Conservation (phyloP, 2,329 filamentous ascomycete genomes). For the Drechmeria coniospora region DNA sequence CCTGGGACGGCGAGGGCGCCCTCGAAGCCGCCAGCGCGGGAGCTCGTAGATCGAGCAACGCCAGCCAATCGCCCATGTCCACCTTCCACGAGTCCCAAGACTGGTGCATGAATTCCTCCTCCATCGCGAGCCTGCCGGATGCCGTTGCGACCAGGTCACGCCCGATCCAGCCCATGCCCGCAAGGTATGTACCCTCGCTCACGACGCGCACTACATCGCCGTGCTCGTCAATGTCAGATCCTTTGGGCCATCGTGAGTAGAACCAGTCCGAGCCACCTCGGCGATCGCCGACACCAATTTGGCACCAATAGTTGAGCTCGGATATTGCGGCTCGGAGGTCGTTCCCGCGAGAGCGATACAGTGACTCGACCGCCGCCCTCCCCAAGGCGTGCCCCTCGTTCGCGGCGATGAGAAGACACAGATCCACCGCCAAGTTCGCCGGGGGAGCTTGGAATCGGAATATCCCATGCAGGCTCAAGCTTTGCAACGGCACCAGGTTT, state of each 20-base stretch:
- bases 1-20: constrained; percentile 3
- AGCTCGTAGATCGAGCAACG: constrained; percentile 20
- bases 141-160: constrained; percentile 37
- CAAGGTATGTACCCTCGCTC: constrained; percentile 63
- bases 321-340: constrained; percentile 72
- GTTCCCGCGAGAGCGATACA: constrained; percentile 53
- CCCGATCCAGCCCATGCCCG: constrained; percentile 63
- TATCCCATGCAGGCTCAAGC: constrained; percentile 69
- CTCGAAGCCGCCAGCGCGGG: constrained; percentile 16
- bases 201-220: constrained; percentile 60
- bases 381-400: constrained; percentile 74
- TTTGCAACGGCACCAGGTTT: constrained; percentile 57
- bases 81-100: constrained; percentile 53
- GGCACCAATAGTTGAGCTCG: constrained; percentile 92
- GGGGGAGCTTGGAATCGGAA: constrained; percentile 59
- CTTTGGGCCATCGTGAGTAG: constrained; percentile 59
- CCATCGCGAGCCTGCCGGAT: constrained; percentile 23
- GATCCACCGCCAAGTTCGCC: constrained; percentile 55
- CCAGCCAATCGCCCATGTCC: constrained; percentile 43
- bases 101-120: constrained; percentile 50
- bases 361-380: constrained; percentile 46
- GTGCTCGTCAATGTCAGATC: constrained; percentile 50
- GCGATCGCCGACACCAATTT: constrained; percentile 83
- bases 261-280: constrained; percentile 86
- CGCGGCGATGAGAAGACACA: constrained; percentile 68